Evolutionary conservation across 257 asterid species (phyloP).

Genomic region (Fraxinus americana): DNA sequence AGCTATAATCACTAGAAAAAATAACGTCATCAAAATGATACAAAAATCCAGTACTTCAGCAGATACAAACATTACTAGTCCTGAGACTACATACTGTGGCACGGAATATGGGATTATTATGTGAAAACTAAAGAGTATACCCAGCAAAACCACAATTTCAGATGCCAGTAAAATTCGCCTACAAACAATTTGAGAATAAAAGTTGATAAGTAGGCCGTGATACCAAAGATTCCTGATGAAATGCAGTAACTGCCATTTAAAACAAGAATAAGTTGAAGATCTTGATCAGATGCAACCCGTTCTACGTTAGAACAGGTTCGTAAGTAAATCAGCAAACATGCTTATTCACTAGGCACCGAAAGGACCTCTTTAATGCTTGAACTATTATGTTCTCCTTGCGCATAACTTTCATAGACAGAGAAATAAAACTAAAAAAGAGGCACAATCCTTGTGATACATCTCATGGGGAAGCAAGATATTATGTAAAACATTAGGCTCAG

Average conservation of each 20-base stretch:
- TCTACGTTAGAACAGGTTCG: background rate
- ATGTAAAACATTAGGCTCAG: too few species aligned
- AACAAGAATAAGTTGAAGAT: background rate
- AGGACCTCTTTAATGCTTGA: too few species aligned
- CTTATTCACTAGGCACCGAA: background rate
- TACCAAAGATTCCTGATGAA: background rate
- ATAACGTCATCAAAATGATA: background rate
- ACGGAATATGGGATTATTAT: conserved; percentile 62
- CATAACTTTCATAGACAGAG: too few species aligned
- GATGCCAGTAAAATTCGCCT: conserved; percentile 95
- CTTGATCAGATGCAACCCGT: background rate
- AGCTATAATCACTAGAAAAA: conserved; percentile 38
- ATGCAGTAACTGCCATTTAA: background rate
- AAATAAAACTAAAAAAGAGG: too few species aligned
- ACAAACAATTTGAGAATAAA: conserved; percentile 31
- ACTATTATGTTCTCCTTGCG: too few species aligned
- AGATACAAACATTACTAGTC: conserved; percentile 92
- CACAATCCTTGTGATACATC: too few species aligned
- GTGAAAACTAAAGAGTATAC: conserved; percentile 83
- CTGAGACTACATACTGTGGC: conserved; percentile 83
- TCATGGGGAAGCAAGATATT: too few species aligned
- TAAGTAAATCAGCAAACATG: background rate
- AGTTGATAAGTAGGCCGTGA: conserved; percentile 17
- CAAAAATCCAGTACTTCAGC: conserved; percentile 72
- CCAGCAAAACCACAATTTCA: conserved; percentile 81